phyloP scores from a whole-genome alignment of 2,329 filamentous ascomycete genomes.

The Cytospora piceicola region DNA sequence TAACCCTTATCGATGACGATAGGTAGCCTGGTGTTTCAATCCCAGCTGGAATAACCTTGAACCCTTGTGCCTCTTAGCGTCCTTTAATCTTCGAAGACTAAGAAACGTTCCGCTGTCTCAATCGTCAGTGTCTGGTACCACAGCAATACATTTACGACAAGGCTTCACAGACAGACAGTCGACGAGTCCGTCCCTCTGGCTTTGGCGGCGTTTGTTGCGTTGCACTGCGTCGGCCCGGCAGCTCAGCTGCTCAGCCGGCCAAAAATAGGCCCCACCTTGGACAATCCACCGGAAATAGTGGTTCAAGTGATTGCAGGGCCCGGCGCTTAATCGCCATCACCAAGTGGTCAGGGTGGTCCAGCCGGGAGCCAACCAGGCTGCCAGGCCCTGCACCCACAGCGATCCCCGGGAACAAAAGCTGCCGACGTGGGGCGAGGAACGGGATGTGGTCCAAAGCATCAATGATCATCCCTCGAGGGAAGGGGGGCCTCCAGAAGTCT shows the following conservation, averaged over 20 bases:
- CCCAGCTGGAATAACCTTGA: too few relatives aligned
- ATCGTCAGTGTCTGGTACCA: neutral
- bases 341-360: slow-evolving; percentile 15
- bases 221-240: neutral
- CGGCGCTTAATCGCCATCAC: slow-evolving; percentile 27
- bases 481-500: too few relatives aligned
- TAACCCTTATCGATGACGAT: too few relatives aligned
- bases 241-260: neutral
- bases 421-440: neutral
- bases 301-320: slow-evolving; percentile 5
- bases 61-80: neutral
- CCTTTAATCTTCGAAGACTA: neutral
- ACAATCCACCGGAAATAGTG: slow-evolving; percentile 5
- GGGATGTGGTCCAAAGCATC: neutral
- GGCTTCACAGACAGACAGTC: neutral
- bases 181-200: neutral
- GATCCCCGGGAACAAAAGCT: neutral
- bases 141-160: neutral
- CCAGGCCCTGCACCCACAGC: slow-evolving; percentile 13
- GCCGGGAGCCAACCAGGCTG: slow-evolving; percentile 4
- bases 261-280: slow-evolving; percentile 27
- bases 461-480: neutral
- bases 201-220: neutral
- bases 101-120: neutral
- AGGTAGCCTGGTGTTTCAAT: too few relatives aligned